Conservation (phyloP, 371 early-diverging fungal genomes). For the Haplosporangium sp. region DNA sequence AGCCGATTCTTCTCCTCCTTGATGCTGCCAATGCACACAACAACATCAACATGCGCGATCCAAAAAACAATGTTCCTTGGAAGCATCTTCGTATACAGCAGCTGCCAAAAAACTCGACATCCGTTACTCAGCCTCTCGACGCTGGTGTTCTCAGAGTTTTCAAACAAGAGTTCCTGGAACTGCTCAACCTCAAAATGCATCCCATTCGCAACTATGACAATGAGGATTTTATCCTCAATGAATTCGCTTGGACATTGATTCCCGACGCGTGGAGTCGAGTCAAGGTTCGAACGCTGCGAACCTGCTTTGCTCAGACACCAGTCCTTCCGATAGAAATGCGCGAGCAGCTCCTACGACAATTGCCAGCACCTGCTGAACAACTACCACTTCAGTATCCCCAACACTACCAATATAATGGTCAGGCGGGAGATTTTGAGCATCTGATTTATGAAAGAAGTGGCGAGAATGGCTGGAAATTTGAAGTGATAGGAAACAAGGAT, state of each 20-base stretch:
- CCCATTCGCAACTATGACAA: constrained; percentile 3
- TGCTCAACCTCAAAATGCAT: constrained; percentile 3
- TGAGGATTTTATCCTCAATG: not conserved
- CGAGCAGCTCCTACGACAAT: not conserved
- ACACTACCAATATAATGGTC: not conserved
- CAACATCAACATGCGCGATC: constrained; percentile 8
- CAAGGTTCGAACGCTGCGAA: constrained; percentile 1
- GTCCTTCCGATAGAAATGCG: constrained; percentile 7
- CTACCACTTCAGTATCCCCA: not conserved
- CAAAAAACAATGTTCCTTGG: constrained; percentile 2
- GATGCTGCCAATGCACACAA: not conserved
- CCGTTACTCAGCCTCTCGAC: constrained; percentile 11
- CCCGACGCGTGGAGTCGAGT: constrained; percentile 8
- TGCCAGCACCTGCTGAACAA: not conserved
- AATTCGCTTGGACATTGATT: constrained; percentile 7
- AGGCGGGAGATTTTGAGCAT: constrained; percentile 4
- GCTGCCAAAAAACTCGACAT: constrained; percentile 8
- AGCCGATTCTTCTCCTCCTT: too few species aligned
- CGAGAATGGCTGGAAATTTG: not conserved
- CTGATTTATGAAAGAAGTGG: not conserved
- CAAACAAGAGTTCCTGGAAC: constrained; percentile 12
- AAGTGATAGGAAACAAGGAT: constrained; percentile 1
- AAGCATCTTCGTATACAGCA: constrained; percentile 9
- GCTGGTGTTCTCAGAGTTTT: constrained; percentile 12
- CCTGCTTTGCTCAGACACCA: constrained; percentile 14